Percentiles rank a stretch among this genome's conserved stretches.
Conservation (phyloP, 1,284 basidiomycete species). For the Rhodotorula sp. region DNA sequence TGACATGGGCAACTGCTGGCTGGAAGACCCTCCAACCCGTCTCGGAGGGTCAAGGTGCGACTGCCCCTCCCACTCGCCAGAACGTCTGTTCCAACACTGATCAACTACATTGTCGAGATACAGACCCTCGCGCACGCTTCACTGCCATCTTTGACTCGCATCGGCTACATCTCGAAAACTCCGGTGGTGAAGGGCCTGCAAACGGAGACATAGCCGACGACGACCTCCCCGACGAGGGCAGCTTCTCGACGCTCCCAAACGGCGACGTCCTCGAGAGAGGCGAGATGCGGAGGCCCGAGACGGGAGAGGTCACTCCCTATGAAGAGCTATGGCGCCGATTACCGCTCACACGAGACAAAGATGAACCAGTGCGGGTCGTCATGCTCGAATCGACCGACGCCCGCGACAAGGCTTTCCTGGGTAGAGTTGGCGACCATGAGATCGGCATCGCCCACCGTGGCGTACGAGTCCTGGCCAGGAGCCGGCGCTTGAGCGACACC, state of each 20-base stretch:
- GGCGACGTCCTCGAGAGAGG: slow-evolving; percentile 27
- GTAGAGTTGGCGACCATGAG: slow-evolving; percentile 8
- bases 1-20: slow-evolving; percentile 23
- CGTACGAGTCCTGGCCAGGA: not conserved
- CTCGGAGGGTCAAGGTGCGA: slow-evolving; percentile 3
- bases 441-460: not conserved
- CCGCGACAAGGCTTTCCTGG: not conserved
- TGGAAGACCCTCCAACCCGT: slow-evolving; percentile 6
- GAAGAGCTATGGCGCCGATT: slow-evolving; percentile 30
- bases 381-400: not conserved
- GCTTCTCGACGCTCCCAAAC: slow-evolving; percentile 15
- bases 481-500: not conserved
- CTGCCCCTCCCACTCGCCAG: not conserved
- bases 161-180: not conserved
- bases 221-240: slow-evolving; percentile 18
- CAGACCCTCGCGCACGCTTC: slow-evolving; percentile 9
- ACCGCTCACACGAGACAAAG: not conserved
- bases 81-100: not conserved
- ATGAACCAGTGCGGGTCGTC: not conserved
- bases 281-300: slow-evolving; percentile 8
- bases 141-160: slow-evolving; percentile 14
- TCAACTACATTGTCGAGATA: not conserved
- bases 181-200: too few species aligned
- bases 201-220: too few species aligned
- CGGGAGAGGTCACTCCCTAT: slow-evolving; percentile 7